phyloP scores from a whole-genome alignment of 331 rosid species.

The Quercus phellos region DNA sequence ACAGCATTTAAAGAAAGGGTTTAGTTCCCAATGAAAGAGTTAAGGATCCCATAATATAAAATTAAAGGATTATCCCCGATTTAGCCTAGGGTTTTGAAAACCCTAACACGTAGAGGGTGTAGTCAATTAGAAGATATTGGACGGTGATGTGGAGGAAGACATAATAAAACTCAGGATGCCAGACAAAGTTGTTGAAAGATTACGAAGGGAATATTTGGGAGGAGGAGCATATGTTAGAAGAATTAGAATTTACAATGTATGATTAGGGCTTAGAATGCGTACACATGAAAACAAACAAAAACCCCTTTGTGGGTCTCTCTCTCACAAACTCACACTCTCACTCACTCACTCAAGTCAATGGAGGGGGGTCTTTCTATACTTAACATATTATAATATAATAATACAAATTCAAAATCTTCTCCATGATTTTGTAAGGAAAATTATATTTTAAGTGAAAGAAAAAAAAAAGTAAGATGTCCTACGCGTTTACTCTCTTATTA shows the following conservation, averaged over 20 bases:
- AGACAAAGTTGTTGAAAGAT: conserved; percentile 41
- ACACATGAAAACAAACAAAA: conserved; percentile 44
- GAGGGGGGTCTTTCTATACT: background rate
- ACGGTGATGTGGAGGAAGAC: conserved; percentile 25
- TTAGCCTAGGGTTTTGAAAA: conserved; percentile 44
- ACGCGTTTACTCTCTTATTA: conserved; percentile 3
- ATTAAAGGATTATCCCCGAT: conserved; percentile 22
- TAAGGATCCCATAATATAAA: conserved; percentile 24
- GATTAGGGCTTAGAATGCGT: conserved; percentile 34
- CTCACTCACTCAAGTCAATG: conserved; percentile 35
- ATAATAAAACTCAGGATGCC: conserved; percentile 35
- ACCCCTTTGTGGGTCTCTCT: conserved; percentile 38
- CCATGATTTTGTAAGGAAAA: conserved; percentile 29
- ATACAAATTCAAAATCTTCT: conserved; percentile 24
- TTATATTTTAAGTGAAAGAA: too few relatives aligned
- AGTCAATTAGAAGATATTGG: background rate
- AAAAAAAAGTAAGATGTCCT: conserved; percentile 12
- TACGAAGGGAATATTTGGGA: conserved; percentile 40
- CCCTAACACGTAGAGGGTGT: conserved; percentile 7
- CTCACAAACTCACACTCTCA: conserved; percentile 3
- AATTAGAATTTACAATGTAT: conserved; percentile 17
- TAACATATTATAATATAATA: background rate
- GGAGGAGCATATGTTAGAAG: conserved; percentile 18
- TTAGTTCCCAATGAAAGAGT: conserved; percentile 30
- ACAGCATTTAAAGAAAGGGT: conserved; percentile 36